These are phyloP conservation scores for Torulaspora quercuum DNA, from an alignment of 805 yeast species.

Conservation along the genomic window DNA sequence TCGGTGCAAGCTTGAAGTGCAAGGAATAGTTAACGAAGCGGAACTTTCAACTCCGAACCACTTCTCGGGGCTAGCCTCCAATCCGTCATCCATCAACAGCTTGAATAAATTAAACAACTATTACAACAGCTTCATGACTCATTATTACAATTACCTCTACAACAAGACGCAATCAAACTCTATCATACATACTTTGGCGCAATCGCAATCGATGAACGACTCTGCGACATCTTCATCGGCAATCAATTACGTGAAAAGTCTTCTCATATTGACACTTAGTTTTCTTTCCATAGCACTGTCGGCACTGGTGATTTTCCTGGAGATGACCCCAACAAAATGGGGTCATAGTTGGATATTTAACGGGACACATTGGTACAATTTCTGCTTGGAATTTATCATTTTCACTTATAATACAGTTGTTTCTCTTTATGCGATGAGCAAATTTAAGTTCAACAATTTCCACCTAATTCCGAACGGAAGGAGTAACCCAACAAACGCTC, in stretches of 20 bases:
- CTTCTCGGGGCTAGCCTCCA: slow-evolving; percentile 9
- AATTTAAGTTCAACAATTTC: slow-evolving; percentile 33
- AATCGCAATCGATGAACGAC: slow-evolving; percentile 19
- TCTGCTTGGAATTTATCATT: slow-evolving; percentile 23
- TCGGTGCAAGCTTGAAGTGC: slow-evolving; percentile 32
- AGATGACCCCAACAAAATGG: slow-evolving; percentile 28
- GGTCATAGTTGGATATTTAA: slow-evolving; percentile 27
- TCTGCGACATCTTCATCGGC: slow-evolving; percentile 15
- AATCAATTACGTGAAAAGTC: slow-evolving; percentile 8
- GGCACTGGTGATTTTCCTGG: slow-evolving; percentile 22
- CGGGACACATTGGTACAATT: slow-evolving; percentile 23
- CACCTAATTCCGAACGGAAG: slow-evolving; percentile 35
- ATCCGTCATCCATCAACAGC: slow-evolving; percentile 11
- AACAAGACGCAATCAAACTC: slow-evolving; percentile 26
- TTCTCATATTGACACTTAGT: slow-evolving; percentile 14
- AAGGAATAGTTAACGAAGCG: slow-evolving; percentile 19
- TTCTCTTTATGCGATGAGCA: slow-evolving; percentile 35
- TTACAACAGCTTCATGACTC: slow-evolving; percentile 31
- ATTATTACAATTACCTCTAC: slow-evolving; percentile 33
- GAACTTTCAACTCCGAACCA: slow-evolving; percentile 16
- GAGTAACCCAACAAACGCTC: slow-evolving; percentile 34
- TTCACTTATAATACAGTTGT: slow-evolving; percentile 29
- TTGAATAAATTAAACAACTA: slow-evolving; percentile 27
- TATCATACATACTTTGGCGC: slow-evolving; percentile 31
- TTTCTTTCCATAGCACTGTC: slow-evolving; percentile 20